Conservation (phyloP, 2,329 filamentous ascomycete species). For the Alternaria sp. region DNA sequence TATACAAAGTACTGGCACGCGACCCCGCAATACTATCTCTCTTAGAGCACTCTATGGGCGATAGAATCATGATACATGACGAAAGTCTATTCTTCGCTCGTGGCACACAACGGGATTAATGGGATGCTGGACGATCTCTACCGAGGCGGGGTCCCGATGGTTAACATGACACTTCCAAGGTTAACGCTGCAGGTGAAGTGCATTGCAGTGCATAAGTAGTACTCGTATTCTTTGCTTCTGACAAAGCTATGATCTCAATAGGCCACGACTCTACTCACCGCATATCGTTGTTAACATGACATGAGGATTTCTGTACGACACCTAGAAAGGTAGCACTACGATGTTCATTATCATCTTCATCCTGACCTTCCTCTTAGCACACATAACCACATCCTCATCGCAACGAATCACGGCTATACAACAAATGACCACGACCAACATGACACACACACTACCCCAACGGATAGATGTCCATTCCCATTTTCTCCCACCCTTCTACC, state of each 20-base stretch:
- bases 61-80: neutral
- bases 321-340: neutral
- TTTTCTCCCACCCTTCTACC: constrained; percentile 57
- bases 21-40: neutral
- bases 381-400: neutral
- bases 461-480: constrained; percentile 62
- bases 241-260: neutral
- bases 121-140: neutral
- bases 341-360: neutral
- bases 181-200: neutral
- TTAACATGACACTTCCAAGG: neutral
- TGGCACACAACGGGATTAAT: neutral
- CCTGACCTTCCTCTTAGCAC: constrained; percentile 1
- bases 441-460: constrained; percentile 31
- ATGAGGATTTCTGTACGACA: neutral
- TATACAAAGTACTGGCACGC: neutral
- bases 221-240: neutral
- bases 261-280: neutral
- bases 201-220: neutral
- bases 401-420: neutral
- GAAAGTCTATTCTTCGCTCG: neutral
- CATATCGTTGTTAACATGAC: neutral
- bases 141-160: constrained; percentile 14
- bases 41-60: neutral
- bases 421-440: constrained; percentile 13